Percentiles rank a stretch among this genome's conserved stretches.
Evolutionary conservation across 768 basidiomycete genomes (phyloP).

Genomic region (Tulasnella sp.): DNA sequence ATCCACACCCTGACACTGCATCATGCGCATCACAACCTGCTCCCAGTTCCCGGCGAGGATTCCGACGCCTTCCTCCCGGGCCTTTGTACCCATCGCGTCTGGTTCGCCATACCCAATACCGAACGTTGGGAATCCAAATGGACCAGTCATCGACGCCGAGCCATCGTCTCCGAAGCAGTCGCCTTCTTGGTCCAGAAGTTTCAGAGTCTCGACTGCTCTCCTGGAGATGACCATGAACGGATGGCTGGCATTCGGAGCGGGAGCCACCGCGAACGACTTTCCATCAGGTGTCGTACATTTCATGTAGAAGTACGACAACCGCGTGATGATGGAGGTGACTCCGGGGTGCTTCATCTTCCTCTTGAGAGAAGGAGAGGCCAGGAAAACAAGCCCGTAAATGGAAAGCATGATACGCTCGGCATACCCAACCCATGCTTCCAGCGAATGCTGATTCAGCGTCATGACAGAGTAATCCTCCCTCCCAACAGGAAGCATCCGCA

Average conservation of each 20-base stretch:
- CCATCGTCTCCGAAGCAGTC: constrained; percentile 71
- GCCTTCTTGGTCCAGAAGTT: constrained; percentile 69
- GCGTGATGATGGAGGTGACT: constrained; percentile 64
- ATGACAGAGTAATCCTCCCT: constrained; percentile 60
- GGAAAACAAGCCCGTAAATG: constrained; percentile 83
- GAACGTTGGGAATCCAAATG: constrained; percentile 21
- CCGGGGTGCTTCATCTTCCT: constrained; percentile 65
- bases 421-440: constrained; percentile 69
- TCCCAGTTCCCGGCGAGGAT: constrained; percentile 70
- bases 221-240: constrained; percentile 37
- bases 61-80: constrained; percentile 68
- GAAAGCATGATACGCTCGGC: constrained; percentile 74
- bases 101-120: constrained; percentile 52
- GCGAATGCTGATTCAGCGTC: constrained; percentile 50
- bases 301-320: constrained; percentile 62
- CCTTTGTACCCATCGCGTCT: constrained; percentile 55
- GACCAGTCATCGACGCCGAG: constrained; percentile 44
- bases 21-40: constrained; percentile 60
- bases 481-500: constrained; percentile 78
- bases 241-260: constrained; percentile 10
- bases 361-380: constrained; percentile 74
- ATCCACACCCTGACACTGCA: constrained; percentile 54
- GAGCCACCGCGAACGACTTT: constrained; percentile 52
- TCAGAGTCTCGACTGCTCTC: constrained; percentile 71
- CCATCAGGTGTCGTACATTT: constrained; percentile 50